These are phyloP conservation scores for Metschnikowia orientalis DNA, from an alignment of 805 yeast species.

Conservation along the genomic window DNA sequence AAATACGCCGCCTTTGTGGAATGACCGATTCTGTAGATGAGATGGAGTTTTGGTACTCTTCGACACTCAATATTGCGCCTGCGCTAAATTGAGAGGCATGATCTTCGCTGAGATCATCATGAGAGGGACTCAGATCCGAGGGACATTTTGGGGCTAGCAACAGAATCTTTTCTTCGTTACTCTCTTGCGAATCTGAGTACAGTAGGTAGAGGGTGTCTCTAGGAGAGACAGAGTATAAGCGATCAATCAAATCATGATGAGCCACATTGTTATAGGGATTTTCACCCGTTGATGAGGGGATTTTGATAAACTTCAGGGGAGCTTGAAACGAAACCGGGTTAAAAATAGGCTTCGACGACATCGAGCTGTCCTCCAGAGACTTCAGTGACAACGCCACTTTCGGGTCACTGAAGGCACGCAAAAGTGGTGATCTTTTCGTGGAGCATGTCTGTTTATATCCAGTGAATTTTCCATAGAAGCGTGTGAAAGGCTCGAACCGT, in stretches of 20 bases:
- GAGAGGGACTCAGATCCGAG: not conserved
- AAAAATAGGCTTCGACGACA: slow-evolving; percentile 9
- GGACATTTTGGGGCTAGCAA: not conserved
- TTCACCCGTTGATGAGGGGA: too few species aligned
- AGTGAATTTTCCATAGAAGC: slow-evolving; percentile 6
- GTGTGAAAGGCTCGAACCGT: slow-evolving; percentile 9
- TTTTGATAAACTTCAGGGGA: too few species aligned
- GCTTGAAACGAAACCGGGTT: slow-evolving; percentile 11
- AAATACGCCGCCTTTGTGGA: too few species aligned
- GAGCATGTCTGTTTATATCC: not conserved
- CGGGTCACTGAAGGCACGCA: too few species aligned
- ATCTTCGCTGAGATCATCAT: too few species aligned
- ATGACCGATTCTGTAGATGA: too few species aligned
- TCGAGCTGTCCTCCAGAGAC: too few species aligned
- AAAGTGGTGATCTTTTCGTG: too few species aligned
- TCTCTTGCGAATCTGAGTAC: not conserved
- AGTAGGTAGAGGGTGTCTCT: slow-evolving; percentile 34
- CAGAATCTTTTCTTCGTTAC: not conserved
- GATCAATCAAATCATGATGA: slow-evolving; percentile 20
- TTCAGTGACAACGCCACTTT: too few species aligned
- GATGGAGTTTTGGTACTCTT: too few species aligned
- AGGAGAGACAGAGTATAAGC: slow-evolving; percentile 38
- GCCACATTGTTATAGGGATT: slow-evolving; percentile 4
- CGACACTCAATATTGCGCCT: too few species aligned
- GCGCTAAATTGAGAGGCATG: too few species aligned